A percentile compares a stretch with the other conserved stretches of the same genome.
Conservation (phyloP, 306 rosid genomes). For the Albizia julibrissin region DNA sequence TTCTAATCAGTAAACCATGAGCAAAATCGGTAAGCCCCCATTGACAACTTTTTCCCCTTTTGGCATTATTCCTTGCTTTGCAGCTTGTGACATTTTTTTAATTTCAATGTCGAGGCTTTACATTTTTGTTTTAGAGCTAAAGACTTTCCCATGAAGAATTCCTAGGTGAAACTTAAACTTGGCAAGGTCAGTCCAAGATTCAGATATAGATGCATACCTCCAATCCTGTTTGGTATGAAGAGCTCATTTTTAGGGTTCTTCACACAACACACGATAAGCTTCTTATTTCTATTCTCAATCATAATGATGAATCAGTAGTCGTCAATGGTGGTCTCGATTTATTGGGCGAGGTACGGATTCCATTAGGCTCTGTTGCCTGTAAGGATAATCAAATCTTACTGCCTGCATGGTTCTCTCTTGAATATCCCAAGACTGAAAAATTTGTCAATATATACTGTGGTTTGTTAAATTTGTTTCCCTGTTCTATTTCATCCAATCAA, state of each 20-base stretch:
- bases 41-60: too few relatives aligned
- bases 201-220: constrained; percentile 45
- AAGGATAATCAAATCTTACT: constrained; percentile 57
- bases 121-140: constrained; percentile 74
- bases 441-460: too few relatives aligned
- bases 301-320: too few relatives aligned
- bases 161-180: constrained; percentile 68
- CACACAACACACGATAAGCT: constrained; percentile 52
- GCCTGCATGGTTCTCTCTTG: constrained; percentile 75
- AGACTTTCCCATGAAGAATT: constrained; percentile 51
- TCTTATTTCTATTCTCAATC: constrained; percentile 51
- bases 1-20: too few relatives aligned
- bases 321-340: too few relatives aligned
- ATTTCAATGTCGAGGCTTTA: constrained; percentile 46
- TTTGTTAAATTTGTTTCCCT: too few relatives aligned
- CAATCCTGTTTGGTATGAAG: constrained; percentile 73
- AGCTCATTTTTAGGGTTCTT: constrained; percentile 62
- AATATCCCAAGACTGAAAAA: constrained; percentile 45
- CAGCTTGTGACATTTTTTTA: not conserved
- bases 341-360: constrained; percentile 68
- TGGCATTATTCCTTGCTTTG: not conserved
- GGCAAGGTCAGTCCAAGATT: constrained; percentile 64
- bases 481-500: too few relatives aligned
- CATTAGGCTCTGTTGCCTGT: constrained; percentile 45
- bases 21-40: too few relatives aligned